These are phyloP conservation scores for Camellia japonica DNA, from an alignment of 148 eudicot genomes.

Conservation along the genomic window DNA sequence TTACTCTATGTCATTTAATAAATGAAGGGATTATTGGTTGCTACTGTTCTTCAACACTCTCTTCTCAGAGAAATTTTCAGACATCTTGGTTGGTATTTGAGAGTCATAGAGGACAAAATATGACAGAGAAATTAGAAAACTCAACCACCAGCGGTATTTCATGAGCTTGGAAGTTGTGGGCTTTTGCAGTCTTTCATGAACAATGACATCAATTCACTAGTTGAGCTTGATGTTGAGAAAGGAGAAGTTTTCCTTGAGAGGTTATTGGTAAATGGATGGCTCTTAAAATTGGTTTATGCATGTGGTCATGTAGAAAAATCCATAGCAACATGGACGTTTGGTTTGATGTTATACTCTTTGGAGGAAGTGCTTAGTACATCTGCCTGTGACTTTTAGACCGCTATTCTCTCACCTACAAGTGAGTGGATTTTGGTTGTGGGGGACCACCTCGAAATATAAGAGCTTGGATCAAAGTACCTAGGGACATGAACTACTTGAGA, in stretches of 20 bases:
- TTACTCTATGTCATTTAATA: constrained; percentile 46
- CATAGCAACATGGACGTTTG: constrained; percentile 74
- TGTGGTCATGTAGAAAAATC: constrained; percentile 58
- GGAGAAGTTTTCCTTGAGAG: constrained; percentile 68
- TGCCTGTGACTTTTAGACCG: constrained; percentile 81
- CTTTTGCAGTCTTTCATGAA: constrained; percentile 40
- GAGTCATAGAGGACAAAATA: no score
- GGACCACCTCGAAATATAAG: constrained; percentile 74
- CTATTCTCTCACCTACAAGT: constrained; percentile 42
- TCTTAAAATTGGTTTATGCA: constrained; percentile 48
- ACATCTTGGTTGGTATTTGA: no score
- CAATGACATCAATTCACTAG: constrained; percentile 43
- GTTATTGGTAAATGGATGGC: constrained; percentile 76
- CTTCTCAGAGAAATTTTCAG: no score
- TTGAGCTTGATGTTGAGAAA: constrained; percentile 43
- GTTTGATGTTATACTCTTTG: constrained; percentile 72
- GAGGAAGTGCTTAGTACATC: constrained; percentile 52
- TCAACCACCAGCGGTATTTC: constrained; percentile 31
- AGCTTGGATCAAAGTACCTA: constrained; percentile 78
- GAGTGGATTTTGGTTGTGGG: constrained; percentile 47
- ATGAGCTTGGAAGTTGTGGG: constrained; percentile 39
- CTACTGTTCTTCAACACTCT: no score
- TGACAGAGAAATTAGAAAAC: constrained; percentile 30
- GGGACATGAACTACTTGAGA: constrained; percentile 69
- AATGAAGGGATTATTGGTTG: constrained; percentile 37